Base-by-base conservation (phyloP, 345 rosid genomes). In the Dovyalis caffra region DNA sequence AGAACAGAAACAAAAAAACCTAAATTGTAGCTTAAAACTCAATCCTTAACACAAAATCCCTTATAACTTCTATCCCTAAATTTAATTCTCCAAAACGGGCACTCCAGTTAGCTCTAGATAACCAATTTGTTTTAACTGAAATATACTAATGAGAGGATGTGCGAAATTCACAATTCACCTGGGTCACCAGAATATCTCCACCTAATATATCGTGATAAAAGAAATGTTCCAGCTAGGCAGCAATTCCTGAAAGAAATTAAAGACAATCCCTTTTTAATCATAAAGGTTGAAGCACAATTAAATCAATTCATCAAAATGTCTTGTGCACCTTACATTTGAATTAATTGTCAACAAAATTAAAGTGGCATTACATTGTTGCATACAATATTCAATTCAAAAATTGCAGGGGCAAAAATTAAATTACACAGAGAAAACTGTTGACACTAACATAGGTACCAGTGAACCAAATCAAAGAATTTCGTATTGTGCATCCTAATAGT, bases 41-140 rank as follows among this genome's bases (percentile, higher is more conserved):
- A 86, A 90, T 76, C 87, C 84, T 82, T 70, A 62, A 88, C 90
- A 88, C 84, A 80, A 88, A 84, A 88, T 78, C 85, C 87, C 76
- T 83, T 81, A 71, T 80, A 74, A 78, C 83, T 79, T 79, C 85
- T 86, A 80, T 80, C 76, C 70, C 87, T 86, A 83, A 86, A 75
- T 77, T 80, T 78, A 78, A 80, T 74, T 84, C 87, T 78, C 79
- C 85, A 83, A 83, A 83, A 81, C 79, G 81, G 85, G 80, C 88
- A 85, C 77, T 82, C 84, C 87, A 63, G 94, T 84, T 85, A 84
- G 88, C 90, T 81, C 91, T 86, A 86, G 84, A 82, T 79, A 70
- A 88, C 85, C 86, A 77, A 84, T 76, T 82, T 87, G 74, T 76
- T 77, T 73, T 79, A 75, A 79, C 82, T 74, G 78, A 79, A 84